Conservation (phyloP, 1,284 basidiomycete species). For the Moesziomyces sp. region DNA sequence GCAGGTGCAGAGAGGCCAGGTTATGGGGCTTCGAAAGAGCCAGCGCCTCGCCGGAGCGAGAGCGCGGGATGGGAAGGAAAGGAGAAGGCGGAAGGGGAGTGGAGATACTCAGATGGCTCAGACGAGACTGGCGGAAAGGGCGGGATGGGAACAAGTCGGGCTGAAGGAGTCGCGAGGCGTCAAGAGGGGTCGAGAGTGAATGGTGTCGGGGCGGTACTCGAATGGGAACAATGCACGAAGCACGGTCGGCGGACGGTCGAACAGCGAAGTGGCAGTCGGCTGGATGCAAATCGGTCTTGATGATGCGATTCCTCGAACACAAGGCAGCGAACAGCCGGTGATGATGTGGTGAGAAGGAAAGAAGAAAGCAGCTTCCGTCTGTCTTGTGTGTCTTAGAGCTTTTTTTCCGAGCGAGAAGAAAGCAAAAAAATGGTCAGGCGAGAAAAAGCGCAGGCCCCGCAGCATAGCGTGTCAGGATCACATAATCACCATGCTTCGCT, state of each 20-base stretch:
- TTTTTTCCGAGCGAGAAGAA: constrained; percentile 8
- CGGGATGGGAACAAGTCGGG: too few species aligned
- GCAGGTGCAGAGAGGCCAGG: constrained; percentile 31
- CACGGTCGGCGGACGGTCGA: too few species aligned
- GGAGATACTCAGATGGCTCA: neutral
- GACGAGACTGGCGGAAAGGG: too few species aligned
- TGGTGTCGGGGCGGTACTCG: too few species aligned
- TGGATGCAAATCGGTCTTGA: too few species aligned
- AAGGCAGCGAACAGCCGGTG: too few species aligned
- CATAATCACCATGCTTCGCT: constrained; percentile 1
- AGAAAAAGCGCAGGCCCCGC: constrained; percentile 5
- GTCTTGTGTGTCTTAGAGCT: neutral
- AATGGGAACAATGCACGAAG: too few species aligned
- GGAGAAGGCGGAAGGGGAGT: neutral
- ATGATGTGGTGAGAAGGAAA: too few species aligned
- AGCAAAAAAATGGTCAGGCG: neutral
- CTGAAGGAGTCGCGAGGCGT: too few species aligned
- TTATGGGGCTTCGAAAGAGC: constrained; percentile 54
- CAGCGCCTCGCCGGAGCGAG: neutral
- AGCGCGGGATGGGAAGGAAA: neutral
- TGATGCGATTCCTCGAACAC: too few species aligned
- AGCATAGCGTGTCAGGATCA: constrained; percentile 5
- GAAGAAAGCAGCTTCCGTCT: neutral
- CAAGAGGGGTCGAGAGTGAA: too few species aligned
- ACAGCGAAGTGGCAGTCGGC: too few species aligned